Percentiles rank a stretch among this genome's conserved stretches.
These are phyloP conservation scores for Candida namnaoensis DNA, from an alignment of 805 yeast genomes.

Conservation along the genomic window DNA sequence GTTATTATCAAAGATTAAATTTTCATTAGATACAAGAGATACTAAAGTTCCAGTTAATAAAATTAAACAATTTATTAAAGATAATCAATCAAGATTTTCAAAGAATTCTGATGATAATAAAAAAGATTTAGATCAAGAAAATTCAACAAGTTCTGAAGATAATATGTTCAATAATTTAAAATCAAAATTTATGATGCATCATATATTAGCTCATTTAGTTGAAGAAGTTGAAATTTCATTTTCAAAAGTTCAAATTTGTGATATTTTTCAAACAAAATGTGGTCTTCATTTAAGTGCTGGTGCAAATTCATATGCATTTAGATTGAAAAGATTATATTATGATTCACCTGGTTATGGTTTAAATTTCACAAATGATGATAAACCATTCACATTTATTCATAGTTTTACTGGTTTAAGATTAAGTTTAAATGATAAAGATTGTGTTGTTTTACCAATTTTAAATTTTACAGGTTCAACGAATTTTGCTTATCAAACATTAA, in stretches of 20 bases:
- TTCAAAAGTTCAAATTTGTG: constrained; percentile 14
- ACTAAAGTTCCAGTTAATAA: constrained; percentile 6
- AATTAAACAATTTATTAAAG: background rate
- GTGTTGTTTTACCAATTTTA: constrained; percentile 12
- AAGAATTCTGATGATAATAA: background rate
- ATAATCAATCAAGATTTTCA: background rate
- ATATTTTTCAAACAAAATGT: constrained; percentile 12
- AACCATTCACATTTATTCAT: constrained; percentile 29
- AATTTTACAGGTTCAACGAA: constrained; percentile 31
- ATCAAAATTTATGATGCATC: constrained; percentile 2
- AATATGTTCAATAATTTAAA: background rate
- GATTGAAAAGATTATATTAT: constrained; percentile 18
- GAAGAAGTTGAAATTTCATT: constrained; percentile 13
- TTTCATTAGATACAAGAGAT: constrained; percentile 10
- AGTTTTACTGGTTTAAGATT: constrained; percentile 29
- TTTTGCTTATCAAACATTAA: constrained; percentile 24
- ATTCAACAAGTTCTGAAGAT: too few relatives aligned
- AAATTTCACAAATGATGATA: constrained; percentile 28
- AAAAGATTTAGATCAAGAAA: constrained; percentile 1
- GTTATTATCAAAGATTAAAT: constrained; percentile 6
- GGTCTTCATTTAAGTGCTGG: background rate
- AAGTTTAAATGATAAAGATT: constrained; percentile 13
- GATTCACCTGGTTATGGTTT: constrained; percentile 40
- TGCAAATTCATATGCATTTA: constrained; percentile 12
- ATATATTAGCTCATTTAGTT: constrained; percentile 2